Conservation (phyloP, 305 asterid genomes). For the Solanum aculeatissimum region DNA sequence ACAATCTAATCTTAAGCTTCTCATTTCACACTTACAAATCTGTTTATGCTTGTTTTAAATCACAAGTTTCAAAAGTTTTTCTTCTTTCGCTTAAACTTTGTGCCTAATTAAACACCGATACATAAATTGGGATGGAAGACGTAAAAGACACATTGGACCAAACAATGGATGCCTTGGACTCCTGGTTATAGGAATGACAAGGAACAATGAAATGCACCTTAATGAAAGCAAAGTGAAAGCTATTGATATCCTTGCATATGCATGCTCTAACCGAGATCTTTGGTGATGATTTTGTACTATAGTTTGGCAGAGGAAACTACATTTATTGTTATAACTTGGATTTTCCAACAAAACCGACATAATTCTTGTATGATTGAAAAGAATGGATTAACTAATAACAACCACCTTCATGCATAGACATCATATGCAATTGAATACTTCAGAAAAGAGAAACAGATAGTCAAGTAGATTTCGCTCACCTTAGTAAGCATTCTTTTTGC, state of each 20-base stretch:
- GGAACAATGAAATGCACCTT: not conserved
- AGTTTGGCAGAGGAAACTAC: not conserved
- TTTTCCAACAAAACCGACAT: not conserved
- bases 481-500: conserved; percentile 95
- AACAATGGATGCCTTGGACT: not conserved
- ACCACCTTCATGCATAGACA: not conserved
- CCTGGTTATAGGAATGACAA: not conserved
- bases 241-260: not conserved
- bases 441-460: not conserved
- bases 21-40: not conserved
- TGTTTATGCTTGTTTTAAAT: not conserved
- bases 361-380: not conserved
- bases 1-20: not conserved
- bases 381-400: not conserved
- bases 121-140: not conserved
- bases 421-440: not conserved
- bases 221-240: not conserved
- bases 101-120: not conserved
- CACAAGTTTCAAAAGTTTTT: not conserved
- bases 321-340: not conserved
- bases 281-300: not conserved
- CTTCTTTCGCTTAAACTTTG: not conserved
- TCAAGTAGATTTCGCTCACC: conserved; percentile 27
- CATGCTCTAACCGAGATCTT: not conserved
- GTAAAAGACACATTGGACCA: not conserved